Conservation (phyloP, 371 early-diverging fungal genomes). For the Conidiobolus incongruus region DNA sequence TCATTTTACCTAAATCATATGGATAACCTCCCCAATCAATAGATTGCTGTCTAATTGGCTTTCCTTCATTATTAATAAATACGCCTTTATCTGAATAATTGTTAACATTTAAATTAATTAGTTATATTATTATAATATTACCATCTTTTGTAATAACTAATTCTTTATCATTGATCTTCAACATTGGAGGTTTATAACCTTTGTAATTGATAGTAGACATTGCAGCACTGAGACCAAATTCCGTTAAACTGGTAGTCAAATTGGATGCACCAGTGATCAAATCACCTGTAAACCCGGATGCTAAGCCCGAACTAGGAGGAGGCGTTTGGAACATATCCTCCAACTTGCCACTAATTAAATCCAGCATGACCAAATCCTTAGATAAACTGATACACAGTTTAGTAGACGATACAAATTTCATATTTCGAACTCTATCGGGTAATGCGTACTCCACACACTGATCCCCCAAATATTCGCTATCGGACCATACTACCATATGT, state of each 20-base stretch:
- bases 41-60: too few species aligned
- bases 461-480: constrained; percentile 2
- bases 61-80: too few species aligned
- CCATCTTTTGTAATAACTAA: too few species aligned
- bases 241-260: constrained; percentile 17
- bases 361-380: constrained; percentile 38
- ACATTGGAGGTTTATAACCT: too few species aligned
- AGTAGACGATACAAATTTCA: constrained; percentile 42
- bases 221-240: constrained; percentile 31
- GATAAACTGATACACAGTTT: constrained; percentile 35
- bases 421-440: constrained; percentile 35
- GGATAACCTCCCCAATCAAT: constrained; percentile 27
- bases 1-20: constrained; percentile 26
- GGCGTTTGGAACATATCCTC: background rate
- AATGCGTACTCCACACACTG: constrained; percentile 19
- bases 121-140: too few species aligned
- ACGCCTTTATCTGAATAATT: too few species aligned
- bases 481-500: constrained; percentile 2
- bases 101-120: too few species aligned
- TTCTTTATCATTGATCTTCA: too few species aligned
- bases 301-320: background rate
- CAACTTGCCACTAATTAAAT: constrained; percentile 5
- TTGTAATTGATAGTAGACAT: constrained; percentile 58
- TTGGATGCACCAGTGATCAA: background rate
- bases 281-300: background rate